These are phyloP conservation scores for Solanum pennellii DNA, from an alignment of 257 asterid species.

Conservation along the genomic window DNA sequence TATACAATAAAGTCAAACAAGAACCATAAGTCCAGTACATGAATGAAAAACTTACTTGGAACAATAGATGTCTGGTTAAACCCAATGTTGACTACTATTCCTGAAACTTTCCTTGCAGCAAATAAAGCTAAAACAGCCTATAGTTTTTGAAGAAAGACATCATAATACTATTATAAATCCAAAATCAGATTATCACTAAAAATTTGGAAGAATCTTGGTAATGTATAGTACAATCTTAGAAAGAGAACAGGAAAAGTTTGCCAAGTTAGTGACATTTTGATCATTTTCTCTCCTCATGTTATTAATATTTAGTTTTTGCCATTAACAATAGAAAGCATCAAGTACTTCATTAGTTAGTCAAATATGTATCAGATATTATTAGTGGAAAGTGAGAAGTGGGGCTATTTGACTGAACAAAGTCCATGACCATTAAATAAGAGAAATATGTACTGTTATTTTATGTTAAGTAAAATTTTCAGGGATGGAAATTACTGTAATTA, in stretches of 20 bases:
- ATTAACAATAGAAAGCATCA: neutral
- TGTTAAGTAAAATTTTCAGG: neutral
- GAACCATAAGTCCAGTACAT: neutral
- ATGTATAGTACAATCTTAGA: neutral
- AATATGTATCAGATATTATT: neutral
- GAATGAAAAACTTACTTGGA: constrained; percentile 51
- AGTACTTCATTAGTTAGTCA: neutral
- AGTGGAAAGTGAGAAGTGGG: neutral
- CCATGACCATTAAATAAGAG: neutral
- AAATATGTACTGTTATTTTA: neutral
- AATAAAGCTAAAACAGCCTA: constrained; percentile 91
- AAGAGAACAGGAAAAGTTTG: neutral
- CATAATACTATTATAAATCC: neutral
- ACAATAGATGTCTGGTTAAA: constrained; percentile 85
- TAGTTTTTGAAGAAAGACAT: constrained; percentile 5
- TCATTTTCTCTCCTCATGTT: neutral
- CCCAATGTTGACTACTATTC: constrained; percentile 91
- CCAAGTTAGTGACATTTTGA: neutral
- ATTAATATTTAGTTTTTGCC: neutral
- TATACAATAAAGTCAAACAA: neutral
- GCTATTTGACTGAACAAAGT: neutral
- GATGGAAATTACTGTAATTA: neutral
- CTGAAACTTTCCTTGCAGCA: constrained; percentile 80
- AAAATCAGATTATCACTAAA: neutral
- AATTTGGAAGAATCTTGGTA: neutral